These are phyloP conservation scores for Trapa bicornis DNA, from an alignment of 345 rosid species.

Conservation along the genomic window DNA sequence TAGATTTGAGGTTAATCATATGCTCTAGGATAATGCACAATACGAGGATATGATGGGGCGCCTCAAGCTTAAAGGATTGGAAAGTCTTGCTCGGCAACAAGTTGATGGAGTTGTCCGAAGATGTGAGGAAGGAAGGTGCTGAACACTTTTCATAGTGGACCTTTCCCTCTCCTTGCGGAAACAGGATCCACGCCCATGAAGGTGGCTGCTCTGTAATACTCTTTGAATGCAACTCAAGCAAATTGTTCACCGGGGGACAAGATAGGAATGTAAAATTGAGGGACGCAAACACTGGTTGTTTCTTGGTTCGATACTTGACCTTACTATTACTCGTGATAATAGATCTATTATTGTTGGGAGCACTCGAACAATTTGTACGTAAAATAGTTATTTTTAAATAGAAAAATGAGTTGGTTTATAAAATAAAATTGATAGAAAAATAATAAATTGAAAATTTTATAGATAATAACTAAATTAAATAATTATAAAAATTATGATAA, in stretches of 20 bases:
- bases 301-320: conserved; percentile 90
- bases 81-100: conserved; percentile 77
- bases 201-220: conserved; percentile 84
- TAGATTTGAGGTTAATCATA: conserved; percentile 8
- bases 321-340: conserved; percentile 65
- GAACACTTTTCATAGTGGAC: conserved; percentile 59
- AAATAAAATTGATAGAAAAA: too few relatives aligned
- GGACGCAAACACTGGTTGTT: conserved; percentile 68
- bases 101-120: conserved; percentile 92
- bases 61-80: conserved; percentile 79
- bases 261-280: conserved; percentile 75
- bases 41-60: conserved; percentile 83
- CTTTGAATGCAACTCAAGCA: conserved; percentile 67
- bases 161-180: conserved; percentile 61
- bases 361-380: conserved; percentile 83
- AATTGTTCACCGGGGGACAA: conserved; percentile 77
- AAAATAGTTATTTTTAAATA: too few relatives aligned
- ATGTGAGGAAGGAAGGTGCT: conserved; percentile 67
- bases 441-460: too few relatives aligned
- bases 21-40: conserved; percentile 58
- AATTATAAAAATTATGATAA: too few relatives aligned
- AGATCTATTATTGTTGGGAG: conserved; percentile 80
- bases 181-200: conserved; percentile 76
- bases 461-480: too few relatives aligned
- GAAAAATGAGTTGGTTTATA: too few relatives aligned